Base-by-base conservation (phyloP, 768 basidiomycete species). In the Strobilomyces echinocephalus region DNA sequence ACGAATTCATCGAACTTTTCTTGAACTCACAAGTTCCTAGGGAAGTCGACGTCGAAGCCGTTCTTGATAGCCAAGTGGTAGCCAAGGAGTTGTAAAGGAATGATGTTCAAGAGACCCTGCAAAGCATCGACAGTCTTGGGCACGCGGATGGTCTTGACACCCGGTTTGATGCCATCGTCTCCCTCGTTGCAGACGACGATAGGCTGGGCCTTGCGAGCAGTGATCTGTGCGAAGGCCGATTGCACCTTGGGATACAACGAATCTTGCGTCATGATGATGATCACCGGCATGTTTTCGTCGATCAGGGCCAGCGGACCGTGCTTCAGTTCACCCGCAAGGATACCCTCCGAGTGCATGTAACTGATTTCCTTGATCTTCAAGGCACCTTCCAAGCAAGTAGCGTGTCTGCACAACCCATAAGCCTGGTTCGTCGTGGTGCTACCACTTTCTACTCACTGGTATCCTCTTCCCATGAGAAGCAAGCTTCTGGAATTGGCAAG, bases 341-440 rank as follows among this genome's bases (percentile, higher is more conserved):
- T 97, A 68, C 89, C 88, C 78, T 67, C 63, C 15, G 65, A 65
- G 47, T 69, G 70, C 68, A 75, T 72, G 75, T 97, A 97, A 52
- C 89, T 90, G 70, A 97, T 95, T 78, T 98, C 97, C 77, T 99
- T 99, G 76, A 99, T 98, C 79, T 99, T 99, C 64, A 99, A 75
- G 8, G 97, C 97, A 52, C 95, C 97, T 71, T 99, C 97, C 44
- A 99, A 79, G 72, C 95, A 98, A 8, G 97, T 99, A 8, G 97
- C 97, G 61, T 95, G 84, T 70, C 85, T 87, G 34, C 1, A 52
- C 12, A 1, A 34, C 11, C 21, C 6, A 18, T 63, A 8, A 67
- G 42, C 18, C 44, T 18, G 24, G 14, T 15, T 16, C 24, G 8
- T 30, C 4, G n/a, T 3, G 6, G 16, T 28, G 9, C 10, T 1